Evolutionary conservation across 1,139 yeast species (phyloP), one percentile per base, ranked within the genome.

Genomic region (Geotrichum australiense): DNA sequence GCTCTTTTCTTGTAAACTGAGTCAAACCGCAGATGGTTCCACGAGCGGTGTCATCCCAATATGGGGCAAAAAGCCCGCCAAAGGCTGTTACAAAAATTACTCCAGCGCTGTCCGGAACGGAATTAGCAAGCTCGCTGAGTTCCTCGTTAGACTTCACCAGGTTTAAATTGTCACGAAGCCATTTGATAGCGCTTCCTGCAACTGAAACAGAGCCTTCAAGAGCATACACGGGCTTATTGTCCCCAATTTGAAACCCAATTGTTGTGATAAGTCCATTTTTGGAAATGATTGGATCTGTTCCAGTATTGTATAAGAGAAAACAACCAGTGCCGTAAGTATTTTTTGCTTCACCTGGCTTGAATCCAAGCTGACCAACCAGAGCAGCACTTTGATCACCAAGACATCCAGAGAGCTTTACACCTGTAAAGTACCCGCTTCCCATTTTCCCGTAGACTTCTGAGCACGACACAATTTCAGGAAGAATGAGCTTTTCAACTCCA

Each of bases 311-410:
- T 51, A 89, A 70, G 50, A 89, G 64, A 72, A 89, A 89, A 62
- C 95, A 86, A 50, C 97, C 97, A 2, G 97, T 89, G 52, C 97
- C 97, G 59, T 87, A 89, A n/a, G 97, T 89, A 70, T 94, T 85
- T 64, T 89, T 89, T 31, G 96, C 96, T 41, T 82, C 77, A 44
- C 96, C 96, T 24, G 78, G 73, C 51, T 74, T 71, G 56, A 85
- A 76, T 1, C 96, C 96, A 62, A 85, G 65, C 64, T 89, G 96
- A 25, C 97, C 97, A 39, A 87, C 95, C 49, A 89, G 66, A 3
- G 96, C 93, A 3, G 96, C 89, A 46, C 91, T 78, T 67, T 89
- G 97, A 65, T 89, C 97, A 48, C 97, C 97, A 23, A 89, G 70
- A 64, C 95, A 85, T 30, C 96, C 96, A 55, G 86, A 75, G 46